Conservation (phyloP, 2,329 filamentous ascomycete species). For the Aspergillus terreus region DNA sequence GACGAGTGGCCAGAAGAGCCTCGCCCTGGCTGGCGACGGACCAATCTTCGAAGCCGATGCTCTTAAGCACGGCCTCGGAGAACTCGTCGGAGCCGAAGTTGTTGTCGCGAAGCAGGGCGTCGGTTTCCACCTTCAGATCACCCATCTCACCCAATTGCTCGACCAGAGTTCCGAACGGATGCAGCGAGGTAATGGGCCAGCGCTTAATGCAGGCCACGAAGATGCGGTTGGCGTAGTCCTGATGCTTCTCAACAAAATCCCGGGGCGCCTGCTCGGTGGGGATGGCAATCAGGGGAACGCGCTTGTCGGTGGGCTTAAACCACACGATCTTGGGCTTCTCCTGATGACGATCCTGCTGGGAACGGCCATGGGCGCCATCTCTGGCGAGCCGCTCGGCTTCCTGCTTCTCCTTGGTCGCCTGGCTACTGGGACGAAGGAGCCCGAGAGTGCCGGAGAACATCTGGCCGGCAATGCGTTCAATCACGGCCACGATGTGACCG, state of each 20-base stretch:
- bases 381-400: slow-evolving; percentile 91
- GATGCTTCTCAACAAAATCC: slow-evolving; percentile 97
- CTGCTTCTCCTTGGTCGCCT: slow-evolving; percentile 99
- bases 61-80: slow-evolving; percentile 91
- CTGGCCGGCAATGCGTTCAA: slow-evolving; percentile 93
- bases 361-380: slow-evolving; percentile 70
- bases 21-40: slow-evolving; percentile 80
- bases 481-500: slow-evolving; percentile 93
- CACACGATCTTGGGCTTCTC: slow-evolving; percentile 99
- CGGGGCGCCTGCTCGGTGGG: slow-evolving; percentile 96
- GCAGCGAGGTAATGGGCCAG: slow-evolving; percentile 98
- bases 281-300: slow-evolving; percentile 95
- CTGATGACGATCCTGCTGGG: slow-evolving; percentile 77
- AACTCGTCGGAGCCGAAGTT: slow-evolving; percentile 98
- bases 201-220: slow-evolving; percentile 99
- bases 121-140: slow-evolving; percentile 94
- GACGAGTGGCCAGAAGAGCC: slow-evolving; percentile 66
- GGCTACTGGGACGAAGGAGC: slow-evolving; percentile 89
- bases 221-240: slow-evolving; percentile 95
- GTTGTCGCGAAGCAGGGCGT: slow-evolving; percentile 94
- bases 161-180: slow-evolving; percentile 95
- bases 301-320: slow-evolving; percentile 99
- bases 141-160: slow-evolving; percentile 97
- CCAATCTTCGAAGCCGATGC: slow-evolving; percentile 90
- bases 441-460: slow-evolving; percentile 99